Conservation (phyloP, 768 basidiomycete species). For the Naganishia friedmannii region DNA sequence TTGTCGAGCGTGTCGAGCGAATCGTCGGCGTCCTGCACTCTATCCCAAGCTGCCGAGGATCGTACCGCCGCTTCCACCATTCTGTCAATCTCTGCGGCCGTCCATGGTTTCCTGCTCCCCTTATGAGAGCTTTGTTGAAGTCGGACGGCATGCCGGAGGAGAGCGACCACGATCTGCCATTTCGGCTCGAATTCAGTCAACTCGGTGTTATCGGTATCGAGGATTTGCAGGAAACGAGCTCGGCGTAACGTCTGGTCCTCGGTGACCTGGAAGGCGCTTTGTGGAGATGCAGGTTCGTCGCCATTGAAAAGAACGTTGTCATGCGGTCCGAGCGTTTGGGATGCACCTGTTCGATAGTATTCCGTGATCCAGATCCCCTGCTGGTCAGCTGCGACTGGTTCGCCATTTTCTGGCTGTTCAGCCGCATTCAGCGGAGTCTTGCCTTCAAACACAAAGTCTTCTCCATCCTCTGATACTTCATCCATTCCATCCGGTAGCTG, state of each 20-base stretch:
- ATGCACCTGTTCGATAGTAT: conserved; percentile 18
- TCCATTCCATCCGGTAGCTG: not conserved
- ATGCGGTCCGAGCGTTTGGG: conserved; percentile 12
- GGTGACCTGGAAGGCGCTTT: not conserved
- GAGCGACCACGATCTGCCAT: conserved; percentile 16
- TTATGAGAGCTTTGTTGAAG: conserved; percentile 15
- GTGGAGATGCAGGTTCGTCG: conserved; percentile 1
- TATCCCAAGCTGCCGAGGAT: conserved; percentile 3
- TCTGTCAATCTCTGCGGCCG: conserved; percentile 4
- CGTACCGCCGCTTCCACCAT: conserved; percentile 20
- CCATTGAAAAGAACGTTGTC: not conserved
- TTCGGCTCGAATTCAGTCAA: not conserved
- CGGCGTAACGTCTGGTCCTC: not conserved
- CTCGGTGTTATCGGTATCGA: not conserved
- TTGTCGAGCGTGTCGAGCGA: not conserved
- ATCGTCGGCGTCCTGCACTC: not conserved
- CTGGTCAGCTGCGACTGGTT: not conserved
- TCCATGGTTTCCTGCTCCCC: conserved; percentile 20
- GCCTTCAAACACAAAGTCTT: conserved; percentile 38
- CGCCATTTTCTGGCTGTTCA: conserved; percentile 14
- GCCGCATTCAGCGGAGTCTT: conserved; percentile 31
- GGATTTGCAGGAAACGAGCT: not conserved
- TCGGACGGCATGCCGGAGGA: conserved; percentile 4
- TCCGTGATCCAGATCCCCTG: conserved; percentile 4
- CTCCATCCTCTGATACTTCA: conserved; percentile 36